Evolutionary conservation across 805 yeast species (phyloP).

Genomic region (Ogataea dorogensis): DNA sequence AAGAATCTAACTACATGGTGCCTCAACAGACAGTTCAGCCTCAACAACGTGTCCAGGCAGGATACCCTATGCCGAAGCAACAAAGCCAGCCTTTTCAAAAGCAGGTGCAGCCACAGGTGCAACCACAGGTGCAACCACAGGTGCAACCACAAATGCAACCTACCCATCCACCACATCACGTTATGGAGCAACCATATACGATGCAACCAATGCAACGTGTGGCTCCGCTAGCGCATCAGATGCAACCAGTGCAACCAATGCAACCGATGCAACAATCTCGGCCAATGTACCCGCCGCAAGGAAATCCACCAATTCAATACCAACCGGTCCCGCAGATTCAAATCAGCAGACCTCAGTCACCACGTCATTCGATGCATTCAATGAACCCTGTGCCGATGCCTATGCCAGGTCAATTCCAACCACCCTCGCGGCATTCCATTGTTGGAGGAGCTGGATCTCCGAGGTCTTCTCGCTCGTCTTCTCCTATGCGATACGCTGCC

Average conservation of each 20-base stretch:
- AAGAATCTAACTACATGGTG: too few species aligned
- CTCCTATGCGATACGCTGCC: conserved; percentile 8
- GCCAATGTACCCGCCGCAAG: conserved; percentile 1
- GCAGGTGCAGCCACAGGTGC: background rate
- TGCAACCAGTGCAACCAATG: conserved; percentile 6
- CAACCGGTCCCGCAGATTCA: conserved; percentile 4
- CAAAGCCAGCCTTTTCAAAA: too few species aligned
- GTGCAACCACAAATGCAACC: conserved; percentile 1
- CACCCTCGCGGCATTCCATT: background rate
- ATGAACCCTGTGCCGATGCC: too few species aligned
- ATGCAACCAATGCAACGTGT: too few species aligned
- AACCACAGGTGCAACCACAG: conserved; percentile 1
- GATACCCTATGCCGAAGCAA: too few species aligned
- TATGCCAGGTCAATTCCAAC: background rate
- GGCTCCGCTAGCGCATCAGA: too few species aligned
- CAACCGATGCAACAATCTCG: conserved; percentile 10
- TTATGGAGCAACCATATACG: too few species aligned
- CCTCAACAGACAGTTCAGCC: too few species aligned
- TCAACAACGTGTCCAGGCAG: too few species aligned
- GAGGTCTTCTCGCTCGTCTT: conserved; percentile 7
- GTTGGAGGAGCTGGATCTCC: conserved; percentile 3
- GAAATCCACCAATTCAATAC: conserved; percentile 6
- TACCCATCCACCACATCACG: too few species aligned
- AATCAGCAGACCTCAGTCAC: background rate
- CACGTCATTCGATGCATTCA: too few species aligned